Evolutionary conservation across 306 rosid species (phyloP), one percentile per base, ranked within the genome.

Genomic region (Pueraria montana): DNA sequence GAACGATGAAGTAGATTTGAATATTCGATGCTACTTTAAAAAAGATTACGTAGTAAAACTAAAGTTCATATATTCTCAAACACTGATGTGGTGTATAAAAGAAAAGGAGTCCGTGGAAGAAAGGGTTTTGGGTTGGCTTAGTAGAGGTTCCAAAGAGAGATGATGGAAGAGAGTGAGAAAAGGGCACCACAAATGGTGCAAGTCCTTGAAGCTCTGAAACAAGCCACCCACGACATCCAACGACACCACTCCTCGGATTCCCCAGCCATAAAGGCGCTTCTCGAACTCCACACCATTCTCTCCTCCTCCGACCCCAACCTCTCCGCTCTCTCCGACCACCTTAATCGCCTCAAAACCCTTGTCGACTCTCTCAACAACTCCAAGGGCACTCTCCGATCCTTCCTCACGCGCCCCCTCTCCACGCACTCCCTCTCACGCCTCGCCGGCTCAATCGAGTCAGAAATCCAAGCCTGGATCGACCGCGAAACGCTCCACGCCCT

Each of bases 401-500:
- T 96, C 76, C 43, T 96, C 12, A 65, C 92, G 17, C 99, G 98
- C 76, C 93, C 93, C 0, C 80, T 63, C 21, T 80, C 93, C 16
- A 46, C 92, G 14, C 89, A 87, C 88, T 93, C 94, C 11, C 87
- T 93, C 68, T 72, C 94, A 59, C 88, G 88, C 40, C 78, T 92
- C 84, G 98, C 99, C 63, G 82, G 76, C 12, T 80, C 93, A 0
- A 96, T 95, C 78, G 90, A 88, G 72, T 76, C 89, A 18, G 96
- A 96, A 79, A 88, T 96, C 71, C 98, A 96, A 71, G 87, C 92
- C 0, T 96, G 99, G 99, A 96, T 96, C 40, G 97, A 93, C 79
- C 96, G 97, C 6, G 91, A 92, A 84, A 89, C 89, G 55, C 14
- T 91, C 6, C 84, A 86, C 11, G 11, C 55, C n/a, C 77, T 96